phyloP scores from a whole-genome alignment of 2,329 filamentous ascomycete species.

The Leptographium flavum region DNA sequence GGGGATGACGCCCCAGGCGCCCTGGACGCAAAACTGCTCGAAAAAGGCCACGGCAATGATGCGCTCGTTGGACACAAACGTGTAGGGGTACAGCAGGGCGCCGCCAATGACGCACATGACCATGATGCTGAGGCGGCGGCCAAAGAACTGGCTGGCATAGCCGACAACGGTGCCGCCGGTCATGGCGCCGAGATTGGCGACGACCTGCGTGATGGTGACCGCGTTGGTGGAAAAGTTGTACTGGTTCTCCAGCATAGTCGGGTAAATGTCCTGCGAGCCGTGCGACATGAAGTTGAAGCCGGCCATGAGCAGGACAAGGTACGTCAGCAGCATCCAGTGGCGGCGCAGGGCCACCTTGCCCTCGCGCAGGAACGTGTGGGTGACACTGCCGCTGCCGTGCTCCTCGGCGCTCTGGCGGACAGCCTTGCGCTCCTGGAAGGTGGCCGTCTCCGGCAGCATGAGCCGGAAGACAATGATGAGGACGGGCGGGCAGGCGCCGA shows the following conservation, averaged over 20 bases:
- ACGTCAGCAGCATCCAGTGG: conserved; percentile 68
- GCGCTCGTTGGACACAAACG: conserved; percentile 45
- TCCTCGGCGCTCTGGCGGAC: conserved; percentile 35
- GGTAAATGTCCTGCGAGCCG: conserved; percentile 69
- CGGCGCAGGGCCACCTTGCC: conserved; percentile 51
- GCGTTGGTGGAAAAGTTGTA: conserved; percentile 11
- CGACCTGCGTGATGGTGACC: conserved; percentile 38
- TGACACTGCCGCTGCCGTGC: conserved; percentile 43
- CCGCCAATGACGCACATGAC: conserved; percentile 44
- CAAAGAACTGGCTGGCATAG: conserved; percentile 61
- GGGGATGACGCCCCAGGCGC: conserved; percentile 63
- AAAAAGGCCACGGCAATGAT: conserved; percentile 53
- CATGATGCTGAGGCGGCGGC: conserved; percentile 56
- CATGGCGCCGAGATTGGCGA: conserved; percentile 68
- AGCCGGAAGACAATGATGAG: conserved; percentile 12
- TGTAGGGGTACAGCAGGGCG: conserved; percentile 54
- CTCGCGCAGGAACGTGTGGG: conserved; percentile 57
- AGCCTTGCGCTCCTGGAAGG: conserved; percentile 10
- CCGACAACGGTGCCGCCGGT: conserved; percentile 61
- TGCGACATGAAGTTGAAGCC: conserved; percentile 69
- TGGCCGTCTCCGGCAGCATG: conserved; percentile 12
- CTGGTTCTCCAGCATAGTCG: conserved; percentile 46
- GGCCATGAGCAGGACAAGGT: conserved; percentile 75
- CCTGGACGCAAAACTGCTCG: conserved; percentile 60
- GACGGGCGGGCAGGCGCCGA: conserved; percentile 53